A percentile compares a stretch with the other conserved stretches of the same genome.
Conservation (phyloP, 2,329 filamentous ascomycete genomes). For the Trichoderma brevicompactum region DNA sequence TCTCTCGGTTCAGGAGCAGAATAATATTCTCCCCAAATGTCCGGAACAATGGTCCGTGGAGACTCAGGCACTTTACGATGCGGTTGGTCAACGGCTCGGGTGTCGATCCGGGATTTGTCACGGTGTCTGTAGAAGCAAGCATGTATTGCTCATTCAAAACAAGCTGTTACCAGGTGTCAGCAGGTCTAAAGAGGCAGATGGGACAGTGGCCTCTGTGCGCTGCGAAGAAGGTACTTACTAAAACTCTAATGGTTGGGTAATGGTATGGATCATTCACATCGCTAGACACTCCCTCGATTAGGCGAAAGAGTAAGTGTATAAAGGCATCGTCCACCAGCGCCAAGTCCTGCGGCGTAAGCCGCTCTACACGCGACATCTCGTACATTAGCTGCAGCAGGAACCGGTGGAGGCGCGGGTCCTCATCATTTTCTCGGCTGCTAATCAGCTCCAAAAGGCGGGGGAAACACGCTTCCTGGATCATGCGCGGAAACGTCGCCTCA, state of each 20-base stretch:
- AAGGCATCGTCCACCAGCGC: constrained; percentile 79
- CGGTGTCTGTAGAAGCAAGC: constrained; percentile 67
- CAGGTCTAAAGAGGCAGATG: not conserved
- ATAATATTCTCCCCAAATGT: constrained; percentile 99
- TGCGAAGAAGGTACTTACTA: constrained; percentile 61
- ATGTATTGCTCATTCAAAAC: constrained; percentile 99
- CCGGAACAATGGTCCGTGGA: constrained; percentile 79
- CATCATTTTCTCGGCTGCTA: constrained; percentile 63
- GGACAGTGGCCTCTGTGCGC: not conserved
- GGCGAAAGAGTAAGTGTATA: constrained; percentile 78
- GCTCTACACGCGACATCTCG: constrained; percentile 94
- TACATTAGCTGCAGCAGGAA: constrained; percentile 87
- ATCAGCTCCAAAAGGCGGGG: constrained; percentile 82
- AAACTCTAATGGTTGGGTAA: constrained; percentile 88
- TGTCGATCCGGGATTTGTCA: constrained; percentile 44
- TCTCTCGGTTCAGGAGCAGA: constrained; percentile 89
- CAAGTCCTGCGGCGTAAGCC: constrained; percentile 76
- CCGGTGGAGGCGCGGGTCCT: constrained; percentile 74
- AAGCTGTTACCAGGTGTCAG: constrained; percentile 59
- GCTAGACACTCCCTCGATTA: constrained; percentile 85
- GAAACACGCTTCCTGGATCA: constrained; percentile 87
- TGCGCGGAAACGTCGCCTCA: constrained; percentile 79
- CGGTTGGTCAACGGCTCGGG: constrained; percentile 76
- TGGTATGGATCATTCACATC: constrained; percentile 93
- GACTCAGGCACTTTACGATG: constrained; percentile 87